These are phyloP conservation scores for Penicillium cosmopolitanum DNA, from an alignment of 495 filamentous ascomycete species.

Conservation along the genomic window DNA sequence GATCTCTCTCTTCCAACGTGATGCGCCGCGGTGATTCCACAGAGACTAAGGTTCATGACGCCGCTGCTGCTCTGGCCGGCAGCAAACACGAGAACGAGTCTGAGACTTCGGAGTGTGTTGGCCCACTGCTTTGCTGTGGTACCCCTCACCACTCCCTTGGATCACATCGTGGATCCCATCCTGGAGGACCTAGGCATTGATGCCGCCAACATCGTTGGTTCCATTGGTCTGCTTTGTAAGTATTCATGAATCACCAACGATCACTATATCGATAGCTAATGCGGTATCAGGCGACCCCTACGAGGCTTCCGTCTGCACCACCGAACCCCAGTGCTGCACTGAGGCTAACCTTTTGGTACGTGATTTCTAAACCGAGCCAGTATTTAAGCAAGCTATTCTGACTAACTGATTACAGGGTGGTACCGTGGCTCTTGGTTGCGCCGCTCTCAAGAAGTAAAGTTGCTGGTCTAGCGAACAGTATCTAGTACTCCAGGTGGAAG, in stretches of 20 bases:
- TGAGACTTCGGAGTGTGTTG: constrained; percentile 29
- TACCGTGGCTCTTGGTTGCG: constrained; percentile 32
- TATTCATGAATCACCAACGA: not conserved
- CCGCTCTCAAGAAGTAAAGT: constrained; percentile 14
- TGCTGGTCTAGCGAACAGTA: not conserved
- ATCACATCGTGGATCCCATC: constrained; percentile 68
- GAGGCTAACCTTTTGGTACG: constrained; percentile 42
- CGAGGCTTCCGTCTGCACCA: constrained; percentile 22
- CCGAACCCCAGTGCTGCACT: constrained; percentile 38
- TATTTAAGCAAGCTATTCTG: not conserved
- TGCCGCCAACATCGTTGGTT: constrained; percentile 73
- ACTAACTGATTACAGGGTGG: constrained; percentile 23
- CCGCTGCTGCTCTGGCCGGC: constrained; percentile 16
- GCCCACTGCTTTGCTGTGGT: constrained; percentile 37
- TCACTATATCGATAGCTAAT: not conserved
- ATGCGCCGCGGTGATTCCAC: constrained; percentile 15
- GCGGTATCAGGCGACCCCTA: constrained; percentile 33
- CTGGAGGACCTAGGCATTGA: constrained; percentile 78
- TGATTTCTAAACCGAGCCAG: too few relatives aligned
- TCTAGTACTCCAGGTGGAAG: not conserved
- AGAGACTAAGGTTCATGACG: constrained; percentile 18
- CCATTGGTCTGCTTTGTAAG: constrained; percentile 42
- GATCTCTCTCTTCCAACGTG: constrained; percentile 5
- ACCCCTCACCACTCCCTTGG: constrained; percentile 38
- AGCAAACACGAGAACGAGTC: constrained; percentile 18